These are phyloP conservation scores for Tylopilus plumbeoviolaceoides DNA, from an alignment of 768 basidiomycete species.

Conservation along the genomic window DNA sequence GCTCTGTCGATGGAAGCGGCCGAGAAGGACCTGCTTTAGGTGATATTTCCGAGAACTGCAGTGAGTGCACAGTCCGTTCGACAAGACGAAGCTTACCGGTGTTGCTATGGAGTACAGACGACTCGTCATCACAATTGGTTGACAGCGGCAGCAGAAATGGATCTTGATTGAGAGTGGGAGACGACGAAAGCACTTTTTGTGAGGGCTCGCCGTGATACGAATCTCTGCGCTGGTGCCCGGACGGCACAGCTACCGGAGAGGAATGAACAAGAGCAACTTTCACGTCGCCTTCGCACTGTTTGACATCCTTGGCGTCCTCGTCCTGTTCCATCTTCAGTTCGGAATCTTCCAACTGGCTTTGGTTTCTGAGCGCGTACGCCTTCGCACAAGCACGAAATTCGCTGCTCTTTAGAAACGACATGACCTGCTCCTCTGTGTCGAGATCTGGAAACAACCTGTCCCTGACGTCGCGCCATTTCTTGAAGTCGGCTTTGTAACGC, in stretches of 20 bases:
- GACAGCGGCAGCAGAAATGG: slow-evolving; percentile 6
- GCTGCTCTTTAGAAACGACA: slow-evolving; percentile 22
- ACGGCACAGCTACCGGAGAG: neutral
- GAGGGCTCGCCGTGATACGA: slow-evolving; percentile 16
- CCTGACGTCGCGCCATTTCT: slow-evolving; percentile 47
- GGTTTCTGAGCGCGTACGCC: slow-evolving; percentile 26
- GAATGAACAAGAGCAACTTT: slow-evolving; percentile 1
- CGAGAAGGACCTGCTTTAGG: slow-evolving; percentile 11
- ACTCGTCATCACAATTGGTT: neutral
- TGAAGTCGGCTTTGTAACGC: slow-evolving; percentile 50
- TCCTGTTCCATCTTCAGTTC: slow-evolving; percentile 14
- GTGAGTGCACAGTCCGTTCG: neutral
- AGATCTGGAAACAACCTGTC: slow-evolving; percentile 39
- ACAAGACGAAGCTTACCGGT: slow-evolving; percentile 12
- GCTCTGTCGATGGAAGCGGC: slow-evolving; percentile 13
- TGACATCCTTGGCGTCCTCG: neutral
- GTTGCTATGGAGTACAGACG: neutral
- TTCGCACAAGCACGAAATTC: slow-evolving; percentile 27
- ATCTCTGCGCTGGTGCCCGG: slow-evolving; percentile 13
- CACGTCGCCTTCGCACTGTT: slow-evolving; percentile 1
- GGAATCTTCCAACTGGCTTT: slow-evolving; percentile 22
- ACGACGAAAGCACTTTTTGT: slow-evolving; percentile 3
- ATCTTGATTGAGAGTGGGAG: slow-evolving; percentile 5
- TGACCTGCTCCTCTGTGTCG: slow-evolving; percentile 27
- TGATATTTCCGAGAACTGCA: slow-evolving; percentile 6